Evolutionary conservation across 345 rosid species (phyloP).

Genomic region (Gossypium bickii): DNA sequence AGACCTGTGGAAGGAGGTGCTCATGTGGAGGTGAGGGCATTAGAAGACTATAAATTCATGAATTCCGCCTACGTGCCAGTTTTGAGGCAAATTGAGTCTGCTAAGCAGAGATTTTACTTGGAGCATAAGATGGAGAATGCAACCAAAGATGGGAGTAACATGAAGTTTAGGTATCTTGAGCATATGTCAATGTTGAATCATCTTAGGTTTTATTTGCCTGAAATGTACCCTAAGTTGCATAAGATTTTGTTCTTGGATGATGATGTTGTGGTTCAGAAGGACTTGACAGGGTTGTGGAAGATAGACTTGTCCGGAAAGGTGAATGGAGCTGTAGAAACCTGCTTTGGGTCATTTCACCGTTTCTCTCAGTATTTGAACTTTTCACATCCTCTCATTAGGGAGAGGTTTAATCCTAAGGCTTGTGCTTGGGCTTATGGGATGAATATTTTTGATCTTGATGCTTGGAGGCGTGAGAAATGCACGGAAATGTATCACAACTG

Average conservation of each 20-base stretch:
- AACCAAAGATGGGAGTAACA: constrained; percentile 31
- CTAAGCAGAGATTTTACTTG: constrained; percentile 52
- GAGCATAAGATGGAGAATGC: constrained; percentile 43
- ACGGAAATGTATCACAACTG: constrained; percentile 56
- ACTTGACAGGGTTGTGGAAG: constrained; percentile 77
- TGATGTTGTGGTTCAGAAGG: constrained; percentile 95
- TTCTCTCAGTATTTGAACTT: constrained; percentile 69
- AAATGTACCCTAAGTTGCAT: constrained; percentile 75
- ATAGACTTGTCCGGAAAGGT: constrained; percentile 85
- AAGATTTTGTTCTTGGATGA: constrained; percentile 85
- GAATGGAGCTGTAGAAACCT: constrained; percentile 90
- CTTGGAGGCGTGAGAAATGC: constrained; percentile 73
- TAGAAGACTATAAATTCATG: constrained; percentile 65
- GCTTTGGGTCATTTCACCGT: constrained; percentile 90
- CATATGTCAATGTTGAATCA: constrained; percentile 67
- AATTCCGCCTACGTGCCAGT: constrained; percentile 69
- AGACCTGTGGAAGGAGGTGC: constrained; percentile 77
- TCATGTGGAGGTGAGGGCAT: constrained; percentile 65
- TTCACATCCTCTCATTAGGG: constrained; percentile 66
- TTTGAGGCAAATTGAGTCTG: constrained; percentile 65
- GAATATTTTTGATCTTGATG: constrained; percentile 86
- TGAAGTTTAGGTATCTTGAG: constrained; percentile 60
- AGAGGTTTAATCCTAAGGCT: constrained; percentile 64
- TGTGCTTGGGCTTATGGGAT: constrained; percentile 97
- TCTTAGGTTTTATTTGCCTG: constrained; percentile 84